A percentile compares a stretch with the other conserved stretches of the same genome.
phyloP scores from a whole-genome alignment of 495 filamentous ascomycete species.

The Aspergillus asperescens region DNA sequence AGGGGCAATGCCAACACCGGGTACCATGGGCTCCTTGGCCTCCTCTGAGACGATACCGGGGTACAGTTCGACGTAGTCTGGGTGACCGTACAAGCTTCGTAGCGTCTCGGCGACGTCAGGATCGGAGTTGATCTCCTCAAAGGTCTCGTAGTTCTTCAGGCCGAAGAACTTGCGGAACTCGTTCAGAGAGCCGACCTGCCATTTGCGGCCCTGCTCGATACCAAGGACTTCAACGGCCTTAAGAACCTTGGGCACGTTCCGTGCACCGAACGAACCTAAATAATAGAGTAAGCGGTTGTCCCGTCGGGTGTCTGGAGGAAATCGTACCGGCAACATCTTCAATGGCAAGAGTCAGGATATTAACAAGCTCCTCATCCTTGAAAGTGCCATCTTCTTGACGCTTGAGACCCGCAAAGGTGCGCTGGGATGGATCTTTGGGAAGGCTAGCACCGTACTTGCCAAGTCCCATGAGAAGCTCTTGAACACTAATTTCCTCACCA shows the following conservation, averaged over 20 bases:
- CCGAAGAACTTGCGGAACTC: constrained; percentile 60
- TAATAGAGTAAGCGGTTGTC: not conserved
- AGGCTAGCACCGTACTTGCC: constrained; percentile 46
- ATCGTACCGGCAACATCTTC: constrained; percentile 54
- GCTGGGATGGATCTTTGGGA: constrained; percentile 47
- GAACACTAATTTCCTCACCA: constrained; percentile 46
- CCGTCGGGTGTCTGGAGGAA: not conserved
- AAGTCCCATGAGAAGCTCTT: constrained; percentile 50
- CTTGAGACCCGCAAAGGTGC: constrained; percentile 54
- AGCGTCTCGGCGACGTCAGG: constrained; percentile 10
- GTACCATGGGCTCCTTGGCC: constrained; percentile 49
- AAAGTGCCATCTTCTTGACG: constrained; percentile 53
- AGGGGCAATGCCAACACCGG: constrained; percentile 52
- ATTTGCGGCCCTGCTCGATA: constrained; percentile 55
- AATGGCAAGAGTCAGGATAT: constrained; percentile 53
- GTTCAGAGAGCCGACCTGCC: constrained; percentile 57
- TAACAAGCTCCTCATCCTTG: constrained; percentile 58
- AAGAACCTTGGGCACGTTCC: constrained; percentile 55
- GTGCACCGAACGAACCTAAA: constrained; percentile 51
- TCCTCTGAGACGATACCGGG: constrained; percentile 54
- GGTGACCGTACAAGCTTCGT: constrained; percentile 49
- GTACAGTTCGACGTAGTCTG: constrained; percentile 61
- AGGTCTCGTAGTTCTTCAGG: constrained; percentile 52
- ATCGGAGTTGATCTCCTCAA: constrained; percentile 56
- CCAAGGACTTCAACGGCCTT: constrained; percentile 55